Conservation (phyloP, 2,329 filamentous ascomycete genomes). For the Stachybotrys chartarum region DNA sequence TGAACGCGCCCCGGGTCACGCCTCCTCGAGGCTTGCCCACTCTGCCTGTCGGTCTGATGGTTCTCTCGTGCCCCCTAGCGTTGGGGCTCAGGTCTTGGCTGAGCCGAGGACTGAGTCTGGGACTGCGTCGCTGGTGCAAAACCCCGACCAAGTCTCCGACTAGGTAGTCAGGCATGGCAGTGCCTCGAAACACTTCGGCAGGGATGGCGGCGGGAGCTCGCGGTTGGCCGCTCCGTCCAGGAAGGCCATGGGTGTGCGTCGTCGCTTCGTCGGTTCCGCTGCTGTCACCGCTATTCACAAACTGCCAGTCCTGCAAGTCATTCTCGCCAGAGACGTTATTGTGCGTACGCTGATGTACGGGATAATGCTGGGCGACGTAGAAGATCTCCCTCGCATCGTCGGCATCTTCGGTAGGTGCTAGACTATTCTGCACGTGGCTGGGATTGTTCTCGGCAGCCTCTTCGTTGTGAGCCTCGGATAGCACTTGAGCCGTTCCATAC, state of each 20-base stretch:
- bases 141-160: background rate
- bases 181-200: background rate
- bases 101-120: background rate
- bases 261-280: background rate
- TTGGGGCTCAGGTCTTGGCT: background rate
- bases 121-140: background rate
- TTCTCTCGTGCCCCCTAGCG: no score
- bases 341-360: background rate
- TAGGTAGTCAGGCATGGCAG: background rate
- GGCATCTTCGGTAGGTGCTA: background rate
- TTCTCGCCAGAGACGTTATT: background rate
- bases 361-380: background rate
- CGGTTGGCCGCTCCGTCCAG: background rate
- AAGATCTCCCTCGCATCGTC: background rate
- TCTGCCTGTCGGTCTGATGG: no score
- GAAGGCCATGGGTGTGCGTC: background rate
- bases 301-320: background rate
- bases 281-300: background rate
- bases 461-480: no score
- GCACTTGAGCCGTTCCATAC: no score
- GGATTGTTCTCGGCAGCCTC: background rate
- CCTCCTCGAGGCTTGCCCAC: background rate
- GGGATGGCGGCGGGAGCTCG: no score
- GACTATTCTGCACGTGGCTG: background rate
- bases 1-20: background rate